These are phyloP conservation scores for Tricholoma terreum DNA, from an alignment of 768 basidiomycete genomes.

Conservation along the genomic window DNA sequence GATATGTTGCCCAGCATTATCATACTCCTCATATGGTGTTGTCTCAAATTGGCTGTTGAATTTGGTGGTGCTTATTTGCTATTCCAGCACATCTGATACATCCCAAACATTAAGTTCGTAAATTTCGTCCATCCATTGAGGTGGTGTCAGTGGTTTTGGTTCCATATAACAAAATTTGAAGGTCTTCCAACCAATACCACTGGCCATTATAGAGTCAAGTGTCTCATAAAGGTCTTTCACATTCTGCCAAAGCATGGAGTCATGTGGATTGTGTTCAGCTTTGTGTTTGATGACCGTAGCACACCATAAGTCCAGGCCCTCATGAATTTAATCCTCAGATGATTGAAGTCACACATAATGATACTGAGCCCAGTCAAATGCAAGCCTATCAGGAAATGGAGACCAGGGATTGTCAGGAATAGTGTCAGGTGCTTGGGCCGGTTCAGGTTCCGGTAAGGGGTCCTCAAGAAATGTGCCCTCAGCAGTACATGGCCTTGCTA, in stretches of 20 bases:
- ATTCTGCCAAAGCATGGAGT: constrained; percentile 11
- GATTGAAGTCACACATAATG: constrained; percentile 7
- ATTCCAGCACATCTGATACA: constrained; percentile 2
- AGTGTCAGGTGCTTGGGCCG: not conserved
- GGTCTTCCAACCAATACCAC: constrained; percentile 22
- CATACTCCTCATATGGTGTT: constrained; percentile 10
- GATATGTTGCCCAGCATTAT: constrained; percentile 17
- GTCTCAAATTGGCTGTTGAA: constrained; percentile 9
- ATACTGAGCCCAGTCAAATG: constrained; percentile 9
- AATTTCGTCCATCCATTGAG: too few relatives aligned
- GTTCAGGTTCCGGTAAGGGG: not conserved
- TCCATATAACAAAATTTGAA: constrained; percentile 21
- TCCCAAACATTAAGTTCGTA: not conserved
- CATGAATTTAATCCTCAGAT: constrained; percentile 2
- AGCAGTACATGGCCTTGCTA: constrained; percentile 13
- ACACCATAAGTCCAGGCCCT: constrained; percentile 7
- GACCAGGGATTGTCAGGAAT: constrained; percentile 3
- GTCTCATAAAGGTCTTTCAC: constrained; percentile 20
- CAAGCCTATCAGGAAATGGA: constrained; percentile 8
- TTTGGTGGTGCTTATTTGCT: constrained; percentile 2
- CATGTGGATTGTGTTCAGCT: not conserved
- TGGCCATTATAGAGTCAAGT: constrained; percentile 21
- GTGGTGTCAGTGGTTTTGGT: constrained; percentile 6
- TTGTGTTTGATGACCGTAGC: constrained; percentile 4
- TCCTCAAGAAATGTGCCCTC: constrained; percentile 2